phyloP scores from a whole-genome alignment of 2,329 filamentous ascomycete genomes.

The Monosporascus sp. region DNA sequence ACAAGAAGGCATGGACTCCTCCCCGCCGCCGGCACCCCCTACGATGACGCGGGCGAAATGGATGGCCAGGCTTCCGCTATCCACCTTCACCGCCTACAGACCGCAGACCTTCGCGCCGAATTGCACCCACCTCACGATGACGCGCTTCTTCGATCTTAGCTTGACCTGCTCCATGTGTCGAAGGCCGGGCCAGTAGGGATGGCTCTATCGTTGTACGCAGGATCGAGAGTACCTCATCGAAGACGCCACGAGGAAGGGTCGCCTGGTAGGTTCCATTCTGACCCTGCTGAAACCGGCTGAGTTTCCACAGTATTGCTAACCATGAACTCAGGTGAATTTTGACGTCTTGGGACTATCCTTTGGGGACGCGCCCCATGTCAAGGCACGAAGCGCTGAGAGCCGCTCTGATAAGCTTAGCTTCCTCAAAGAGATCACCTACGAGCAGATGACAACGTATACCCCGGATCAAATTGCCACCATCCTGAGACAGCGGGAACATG shows the following conservation, averaged over 20 bases:
- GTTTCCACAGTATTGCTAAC: conserved; percentile 8
- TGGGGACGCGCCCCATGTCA: conserved; percentile 28
- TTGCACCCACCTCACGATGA: conserved; percentile 66
- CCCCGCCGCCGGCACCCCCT: too few species aligned
- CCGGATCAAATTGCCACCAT: conserved; percentile 42
- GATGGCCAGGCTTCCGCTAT: too few species aligned
- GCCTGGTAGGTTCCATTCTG: conserved; percentile 14
- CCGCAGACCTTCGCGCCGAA: conserved; percentile 10
- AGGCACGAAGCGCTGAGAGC: conserved; percentile 33
- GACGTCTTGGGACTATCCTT: conserved; percentile 31
- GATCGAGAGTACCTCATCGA: conserved; percentile 34
- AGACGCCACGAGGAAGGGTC: conserved; percentile 26
- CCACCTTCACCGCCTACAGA: too few species aligned
- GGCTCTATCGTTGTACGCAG: conserved; percentile 61
- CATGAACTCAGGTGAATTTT: conserved; percentile 15
- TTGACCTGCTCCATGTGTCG: conserved; percentile 55
- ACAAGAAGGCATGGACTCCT: too few species aligned
- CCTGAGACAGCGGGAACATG: conserved; percentile 45
- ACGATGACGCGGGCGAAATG: too few species aligned
- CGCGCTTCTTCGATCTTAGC: conserved; percentile 52
- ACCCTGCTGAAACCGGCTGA: background rate
- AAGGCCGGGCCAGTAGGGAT: conserved; percentile 53
- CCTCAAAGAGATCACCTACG: conserved; percentile 36
- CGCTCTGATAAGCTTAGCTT: conserved; percentile 39
- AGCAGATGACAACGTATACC: conserved; percentile 39